A percentile compares a stretch with the other conserved stretches of the same genome.
Evolutionary conservation across 2,329 filamentous ascomycete genomes (phyloP).

Genomic region (Lachnellula cervina): DNA sequence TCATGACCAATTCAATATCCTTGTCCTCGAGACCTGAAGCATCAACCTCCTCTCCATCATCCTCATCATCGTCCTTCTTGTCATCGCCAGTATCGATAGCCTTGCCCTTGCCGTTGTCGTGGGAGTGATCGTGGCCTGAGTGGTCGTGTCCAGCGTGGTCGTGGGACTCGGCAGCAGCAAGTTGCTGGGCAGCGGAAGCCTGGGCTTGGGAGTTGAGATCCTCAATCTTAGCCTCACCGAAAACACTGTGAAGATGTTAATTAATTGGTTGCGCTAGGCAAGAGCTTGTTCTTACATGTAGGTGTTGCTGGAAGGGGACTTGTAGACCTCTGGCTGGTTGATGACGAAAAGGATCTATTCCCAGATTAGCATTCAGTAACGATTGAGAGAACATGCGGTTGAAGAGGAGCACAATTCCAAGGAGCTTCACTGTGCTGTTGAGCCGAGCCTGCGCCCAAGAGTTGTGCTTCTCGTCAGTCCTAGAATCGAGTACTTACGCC

Average conservation of each 20-base stretch:
- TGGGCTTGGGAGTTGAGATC: constrained; percentile 98
- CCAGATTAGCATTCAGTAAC: not conserved
- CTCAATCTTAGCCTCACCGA: constrained; percentile 99
- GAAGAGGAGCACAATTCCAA: not conserved
- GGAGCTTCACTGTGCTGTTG: not conserved
- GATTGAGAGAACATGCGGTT: not conserved
- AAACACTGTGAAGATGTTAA: constrained; percentile 61
- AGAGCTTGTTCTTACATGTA: constrained; percentile 74
- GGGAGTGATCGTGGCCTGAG: constrained; percentile 62
- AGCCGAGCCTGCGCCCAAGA: constrained; percentile 1
- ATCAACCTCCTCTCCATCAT: constrained; percentile 94
- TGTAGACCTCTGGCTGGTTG: constrained; percentile 99
- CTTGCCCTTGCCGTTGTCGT: constrained; percentile 65
- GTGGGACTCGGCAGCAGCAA: constrained; percentile 64
- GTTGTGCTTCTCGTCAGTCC: not conserved
- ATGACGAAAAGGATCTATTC: constrained; percentile 95
- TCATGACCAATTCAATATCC: constrained; percentile 99
- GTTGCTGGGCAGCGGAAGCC: constrained; percentile 91
- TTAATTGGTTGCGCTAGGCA: constrained; percentile 1
- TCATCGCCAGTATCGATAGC: constrained; percentile 62
- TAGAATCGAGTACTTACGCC: constrained; percentile 65
- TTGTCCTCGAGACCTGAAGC: constrained; percentile 93
- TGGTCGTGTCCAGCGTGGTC: constrained; percentile 48
- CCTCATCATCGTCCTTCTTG: constrained; percentile 72
- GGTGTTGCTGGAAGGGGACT: constrained; percentile 98